Evolutionary conservation across 805 yeast species (phyloP).

Genomic region (Dipodascopsis tothii): DNA sequence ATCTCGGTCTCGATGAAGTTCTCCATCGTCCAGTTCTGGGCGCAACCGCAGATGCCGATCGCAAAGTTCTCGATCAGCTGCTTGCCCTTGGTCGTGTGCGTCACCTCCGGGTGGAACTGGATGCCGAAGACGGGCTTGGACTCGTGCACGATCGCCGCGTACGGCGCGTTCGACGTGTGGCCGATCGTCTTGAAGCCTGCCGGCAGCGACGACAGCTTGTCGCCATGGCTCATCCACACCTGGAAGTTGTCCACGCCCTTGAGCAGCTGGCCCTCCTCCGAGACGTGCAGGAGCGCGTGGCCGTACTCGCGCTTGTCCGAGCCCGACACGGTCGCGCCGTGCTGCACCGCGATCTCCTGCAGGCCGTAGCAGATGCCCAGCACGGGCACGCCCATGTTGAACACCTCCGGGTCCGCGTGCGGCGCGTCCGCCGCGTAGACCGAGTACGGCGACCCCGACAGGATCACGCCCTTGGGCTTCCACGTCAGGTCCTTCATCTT

Average conservation of each 20-base stretch:
- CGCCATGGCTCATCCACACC: constrained; percentile 98
- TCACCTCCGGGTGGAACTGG: constrained; percentile 98
- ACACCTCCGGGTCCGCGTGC: constrained; percentile 91
- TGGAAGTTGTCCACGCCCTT: constrained; percentile 86
- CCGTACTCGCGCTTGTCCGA: constrained; percentile 98
- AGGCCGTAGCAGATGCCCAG: constrained; percentile 98
- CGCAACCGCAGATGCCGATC: constrained; percentile 75
- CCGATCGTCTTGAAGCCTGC: constrained; percentile 84
- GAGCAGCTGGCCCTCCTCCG: constrained; percentile 55
- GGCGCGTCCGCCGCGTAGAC: constrained; percentile 94
- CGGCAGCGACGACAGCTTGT: constrained; percentile 86
- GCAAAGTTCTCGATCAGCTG: constrained; percentile 85
- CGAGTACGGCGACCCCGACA: constrained; percentile 97
- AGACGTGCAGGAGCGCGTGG: constrained; percentile 78
- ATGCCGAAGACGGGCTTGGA: constrained; percentile 77
- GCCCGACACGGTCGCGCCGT: constrained; percentile 79
- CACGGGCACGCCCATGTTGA: constrained; percentile 85
- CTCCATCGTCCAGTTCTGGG: constrained; percentile 94
- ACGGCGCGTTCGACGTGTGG: constrained; percentile 89
- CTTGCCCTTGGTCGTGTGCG: constrained; percentile 91
- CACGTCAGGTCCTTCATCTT: constrained; percentile 84
- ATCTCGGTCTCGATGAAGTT: constrained; percentile 96
- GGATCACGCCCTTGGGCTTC: constrained; percentile 93
- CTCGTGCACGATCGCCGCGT: constrained; percentile 80
- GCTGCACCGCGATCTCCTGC: constrained; percentile 98